phyloP scores from a whole-genome alignment of 78 protist species.

The Planoprotostelium fungivorum region DNA sequence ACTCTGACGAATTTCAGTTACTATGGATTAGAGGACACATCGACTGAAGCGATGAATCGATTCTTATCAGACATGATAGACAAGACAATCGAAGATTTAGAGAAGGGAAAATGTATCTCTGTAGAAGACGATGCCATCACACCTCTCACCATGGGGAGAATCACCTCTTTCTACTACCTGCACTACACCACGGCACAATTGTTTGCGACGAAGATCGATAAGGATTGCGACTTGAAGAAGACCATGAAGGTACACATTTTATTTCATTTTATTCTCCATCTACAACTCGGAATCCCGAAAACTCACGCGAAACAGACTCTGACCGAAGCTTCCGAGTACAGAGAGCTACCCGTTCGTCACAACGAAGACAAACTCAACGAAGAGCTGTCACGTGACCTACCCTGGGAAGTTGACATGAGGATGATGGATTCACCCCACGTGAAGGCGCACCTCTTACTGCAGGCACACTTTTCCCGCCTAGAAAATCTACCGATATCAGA shows the following conservation, averaged over 20 bases:
- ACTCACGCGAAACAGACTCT: constrained; percentile 58
- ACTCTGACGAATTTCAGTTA: constrained; percentile 86
- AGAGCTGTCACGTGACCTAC: constrained; percentile 72
- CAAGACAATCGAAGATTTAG: constrained; percentile 76
- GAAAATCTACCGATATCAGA: constrained; percentile 87
- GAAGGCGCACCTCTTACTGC: constrained; percentile 88
- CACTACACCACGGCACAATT: constrained; percentile 90
- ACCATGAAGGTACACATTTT: constrained; percentile 47
- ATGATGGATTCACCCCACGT: constrained; percentile 62
- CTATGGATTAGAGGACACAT: constrained; percentile 81
- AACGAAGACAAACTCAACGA: constrained; percentile 76
- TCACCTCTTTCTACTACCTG: constrained; percentile 94
- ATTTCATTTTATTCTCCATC: too few species aligned
- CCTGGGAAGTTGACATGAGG: constrained; percentile 43
- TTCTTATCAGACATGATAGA: constrained; percentile 93
- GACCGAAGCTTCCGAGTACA: constrained; percentile 82
- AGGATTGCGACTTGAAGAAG: constrained; percentile 65
- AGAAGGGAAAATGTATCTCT: constrained; percentile 70
- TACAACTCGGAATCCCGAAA: too few species aligned
- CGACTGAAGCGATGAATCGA: constrained; percentile 15
- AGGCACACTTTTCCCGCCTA: constrained; percentile 73
- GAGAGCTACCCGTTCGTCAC: constrained; percentile 84
- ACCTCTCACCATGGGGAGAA: constrained; percentile 91
- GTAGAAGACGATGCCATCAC: constrained; percentile 74
- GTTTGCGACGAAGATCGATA: constrained; percentile 56